Percentiles rank a stretch among this genome's conserved stretches.
phyloP scores from a whole-genome alignment of 768 basidiomycete species.

The Serendipita sp. region DNA sequence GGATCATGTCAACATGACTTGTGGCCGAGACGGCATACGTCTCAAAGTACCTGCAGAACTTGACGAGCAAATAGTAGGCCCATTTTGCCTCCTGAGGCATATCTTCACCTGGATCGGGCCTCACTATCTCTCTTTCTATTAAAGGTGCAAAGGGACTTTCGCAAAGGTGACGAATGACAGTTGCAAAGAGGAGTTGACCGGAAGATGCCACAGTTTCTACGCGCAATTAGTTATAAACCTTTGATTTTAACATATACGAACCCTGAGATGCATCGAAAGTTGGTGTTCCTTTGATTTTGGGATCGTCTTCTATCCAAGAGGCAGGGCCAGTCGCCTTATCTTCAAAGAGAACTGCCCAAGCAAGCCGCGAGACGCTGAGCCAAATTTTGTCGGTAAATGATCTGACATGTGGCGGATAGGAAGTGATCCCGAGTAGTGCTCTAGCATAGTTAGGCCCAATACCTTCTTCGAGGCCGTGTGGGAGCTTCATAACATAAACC shows the following conservation, averaged over 20 bases:
- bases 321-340: background rate
- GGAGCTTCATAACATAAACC: background rate
- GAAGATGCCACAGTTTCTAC: background rate
- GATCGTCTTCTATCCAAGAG: background rate
- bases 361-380: background rate
- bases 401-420: background rate
- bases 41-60: constrained; percentile 43
- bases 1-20: constrained; percentile 59
- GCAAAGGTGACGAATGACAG: background rate
- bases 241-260: background rate
- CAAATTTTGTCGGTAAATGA: background rate
- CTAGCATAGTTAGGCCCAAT: background rate
- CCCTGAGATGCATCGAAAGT: background rate
- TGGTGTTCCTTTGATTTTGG: background rate
- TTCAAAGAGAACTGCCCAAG: background rate
- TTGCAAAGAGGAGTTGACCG: background rate
- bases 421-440: background rate
- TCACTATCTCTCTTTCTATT: background rate
- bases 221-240: background rate
- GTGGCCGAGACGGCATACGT: constrained; percentile 59
- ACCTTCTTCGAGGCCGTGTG: background rate
- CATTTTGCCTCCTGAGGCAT: background rate
- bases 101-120: background rate
- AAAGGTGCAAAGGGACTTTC: background rate
- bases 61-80: background rate